Evolutionary conservation across 2,329 filamentous ascomycete genomes (phyloP), one percentile per base, ranked within the genome.

Genomic region (Elsinoe perseae): DNA sequence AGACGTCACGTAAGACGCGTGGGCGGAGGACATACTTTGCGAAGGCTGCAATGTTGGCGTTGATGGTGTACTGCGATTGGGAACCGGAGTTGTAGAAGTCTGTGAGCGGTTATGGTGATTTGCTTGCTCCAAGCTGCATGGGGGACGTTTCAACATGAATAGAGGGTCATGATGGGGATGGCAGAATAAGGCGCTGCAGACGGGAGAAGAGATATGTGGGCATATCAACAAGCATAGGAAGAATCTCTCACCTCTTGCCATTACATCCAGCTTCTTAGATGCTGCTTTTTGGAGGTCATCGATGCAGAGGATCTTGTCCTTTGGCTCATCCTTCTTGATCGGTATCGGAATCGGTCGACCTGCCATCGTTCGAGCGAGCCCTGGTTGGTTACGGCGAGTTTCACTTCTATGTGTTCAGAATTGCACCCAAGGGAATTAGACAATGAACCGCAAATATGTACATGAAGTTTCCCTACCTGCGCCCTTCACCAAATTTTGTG

Each of bases 1-100:
- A 67, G 21, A 73, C 69, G 58, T 73, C 67, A 12, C 65, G 61
- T 7, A 73, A 64, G 1, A 73, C 69, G 16, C 72, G 64, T 16
- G 62, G 58, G 36, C 69, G 58, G 52, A 68, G 20, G 25, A 21
- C 14, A 34, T 54, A 54, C 50, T 57, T 56, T 5, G 32, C 20
- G 28, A 50, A 56, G 54, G 54, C 54, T 10, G 36, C 20, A 3
- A 10, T 42, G 27, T 54, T 54, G 34, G 34, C 20, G 36, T 30
- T 12, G 9, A 54, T 18, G 52, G 52, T 54, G n/a, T 12, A 27
- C 38, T 54, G 52, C n/a, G 20, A 27, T 32, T 42, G 34, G 18
- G 52, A 54, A 25, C 52, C 52, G 16, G 52, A 54, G 34, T 54
- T 54, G 52, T 16, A 54, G 34, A 54, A 54, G 14, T 54, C 52